Evolutionary conservation across 1,284 basidiomycete species (phyloP), one percentile per base, ranked within the genome.

Genomic region (Ustilago xerochloae): DNA sequence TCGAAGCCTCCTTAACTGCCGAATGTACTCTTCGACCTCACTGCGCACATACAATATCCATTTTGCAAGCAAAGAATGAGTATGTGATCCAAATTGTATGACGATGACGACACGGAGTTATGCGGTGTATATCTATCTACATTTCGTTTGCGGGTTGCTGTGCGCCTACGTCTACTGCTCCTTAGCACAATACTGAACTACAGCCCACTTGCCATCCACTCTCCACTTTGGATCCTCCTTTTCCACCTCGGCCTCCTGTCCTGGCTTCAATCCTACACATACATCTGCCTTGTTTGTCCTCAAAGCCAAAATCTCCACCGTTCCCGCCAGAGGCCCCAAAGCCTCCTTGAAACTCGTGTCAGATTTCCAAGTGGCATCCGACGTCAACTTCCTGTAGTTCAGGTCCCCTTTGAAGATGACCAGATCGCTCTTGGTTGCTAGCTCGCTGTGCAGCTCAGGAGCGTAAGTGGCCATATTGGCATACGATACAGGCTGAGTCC

Each of bases 351-450:
- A 95, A 0, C 91, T 86, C 0, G 93, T 94, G 41, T 89, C 91
- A 0, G 90, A 88, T 0, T 92, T 92, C 96, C 96, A 99, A 77
- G 88, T 87, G 16, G 93, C 88, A 83, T 99, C 96, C 10, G 92
- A 92, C 0, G 94, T 92, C 28, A 99, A 88, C 81, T 93, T 97
- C 66, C 71, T 59, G 68, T 61, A 69, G 73, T 81, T 81, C 46
- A 97, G 86, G 86, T 97, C 94, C 16, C 95, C 95, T 89, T 98
- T 99, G 87, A 98, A 97, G 62, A 99, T 89, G 6, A 97, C 94
- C 13, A 99, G 86, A 12, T 88, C 89, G 64, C 92, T 70, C 51
- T 77, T 86, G 54, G 87, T 86, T 8, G 64, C 53, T 53, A 99
- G 85, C 56, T 87, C 86, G 2, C 85, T 78, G 80, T 90, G 89